Percentiles rank a stretch among this genome's conserved stretches.
Evolutionary conservation across 2,329 filamentous ascomycete genomes (phyloP).

Genomic region (Exserohilum turcica): DNA sequence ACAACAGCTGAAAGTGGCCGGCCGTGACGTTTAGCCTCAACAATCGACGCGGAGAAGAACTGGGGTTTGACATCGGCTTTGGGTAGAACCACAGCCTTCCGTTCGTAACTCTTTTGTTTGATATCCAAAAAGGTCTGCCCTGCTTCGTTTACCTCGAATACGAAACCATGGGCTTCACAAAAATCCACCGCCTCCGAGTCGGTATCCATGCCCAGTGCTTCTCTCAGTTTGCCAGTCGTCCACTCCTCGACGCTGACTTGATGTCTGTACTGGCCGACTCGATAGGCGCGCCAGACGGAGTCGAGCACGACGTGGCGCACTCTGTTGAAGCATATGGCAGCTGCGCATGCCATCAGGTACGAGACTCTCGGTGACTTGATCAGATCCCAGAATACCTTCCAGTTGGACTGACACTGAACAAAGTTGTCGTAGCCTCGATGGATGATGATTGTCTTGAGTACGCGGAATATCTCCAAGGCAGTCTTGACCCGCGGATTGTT

Average conservation of each 20-base stretch:
- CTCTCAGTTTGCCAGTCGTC: constrained; percentile 59
- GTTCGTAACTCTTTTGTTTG: constrained; percentile 51
- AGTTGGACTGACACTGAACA: constrained; percentile 63
- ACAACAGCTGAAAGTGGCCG: constrained; percentile 63
- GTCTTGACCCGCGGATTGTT: constrained; percentile 59
- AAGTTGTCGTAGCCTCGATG: constrained; percentile 56
- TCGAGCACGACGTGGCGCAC: constrained; percentile 62
- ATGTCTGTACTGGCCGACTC: constrained; percentile 56
- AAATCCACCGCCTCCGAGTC: constrained; percentile 60
- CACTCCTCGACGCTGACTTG: constrained; percentile 53
- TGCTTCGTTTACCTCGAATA: constrained; percentile 53
- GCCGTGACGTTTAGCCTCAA: constrained; percentile 63
- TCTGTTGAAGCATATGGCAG: constrained; percentile 66
- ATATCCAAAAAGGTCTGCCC: constrained; percentile 60
- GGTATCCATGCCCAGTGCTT: constrained; percentile 61
- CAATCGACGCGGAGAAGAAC: constrained; percentile 58
- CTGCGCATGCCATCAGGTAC: constrained; percentile 68
- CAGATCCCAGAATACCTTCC: constrained; percentile 62
- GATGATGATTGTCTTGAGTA: constrained; percentile 59
- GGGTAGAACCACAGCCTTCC: constrained; percentile 25
- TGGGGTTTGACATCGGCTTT: constrained; percentile 50
- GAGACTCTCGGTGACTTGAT: constrained; percentile 61
- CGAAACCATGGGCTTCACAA: constrained; percentile 59
- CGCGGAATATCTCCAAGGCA: constrained; percentile 62
- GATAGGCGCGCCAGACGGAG: constrained; percentile 60